A percentile compares a stretch with the other conserved stretches of the same genome.
Conservation (phyloP, 805 yeast species). For the Teunomyces panamensis region DNA sequence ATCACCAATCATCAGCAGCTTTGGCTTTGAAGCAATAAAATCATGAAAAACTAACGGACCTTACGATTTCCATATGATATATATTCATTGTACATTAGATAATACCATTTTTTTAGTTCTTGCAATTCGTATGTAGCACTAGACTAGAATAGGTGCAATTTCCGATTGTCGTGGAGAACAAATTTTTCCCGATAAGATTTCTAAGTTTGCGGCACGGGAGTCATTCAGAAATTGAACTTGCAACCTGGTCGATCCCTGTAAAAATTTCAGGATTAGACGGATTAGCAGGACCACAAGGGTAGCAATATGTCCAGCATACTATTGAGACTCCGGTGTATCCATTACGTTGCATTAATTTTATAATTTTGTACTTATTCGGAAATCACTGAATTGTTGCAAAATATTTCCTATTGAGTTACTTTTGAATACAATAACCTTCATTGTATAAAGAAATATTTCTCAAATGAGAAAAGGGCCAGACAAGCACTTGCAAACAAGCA, state of each 20-base stretch:
- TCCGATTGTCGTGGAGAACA: too few species aligned
- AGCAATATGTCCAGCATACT: not conserved
- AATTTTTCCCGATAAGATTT: not conserved
- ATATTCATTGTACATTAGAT: constrained; percentile 3
- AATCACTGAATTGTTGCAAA: not conserved
- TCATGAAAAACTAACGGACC: not conserved
- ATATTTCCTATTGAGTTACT: not conserved
- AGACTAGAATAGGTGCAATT: not conserved
- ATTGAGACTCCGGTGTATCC: not conserved
- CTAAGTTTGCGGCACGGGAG: not conserved
- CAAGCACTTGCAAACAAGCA: too few species aligned
- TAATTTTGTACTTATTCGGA: not conserved
- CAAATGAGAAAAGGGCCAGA: too few species aligned
- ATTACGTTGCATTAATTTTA: not conserved
- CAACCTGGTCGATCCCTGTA: not conserved
- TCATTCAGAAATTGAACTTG: not conserved
- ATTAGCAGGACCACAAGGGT: too few species aligned
- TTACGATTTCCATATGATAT: constrained; percentile 2
- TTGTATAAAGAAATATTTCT: too few species aligned
- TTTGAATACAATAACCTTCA: too few species aligned
- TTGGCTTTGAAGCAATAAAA: not conserved
- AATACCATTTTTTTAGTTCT: not conserved
- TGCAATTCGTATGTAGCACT: not conserved
- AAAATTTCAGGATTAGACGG: too few species aligned
- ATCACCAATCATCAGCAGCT: not conserved